phyloP scores from a whole-genome alignment of 306 rosid species.

The Gynostemma pentaphyllum region DNA sequence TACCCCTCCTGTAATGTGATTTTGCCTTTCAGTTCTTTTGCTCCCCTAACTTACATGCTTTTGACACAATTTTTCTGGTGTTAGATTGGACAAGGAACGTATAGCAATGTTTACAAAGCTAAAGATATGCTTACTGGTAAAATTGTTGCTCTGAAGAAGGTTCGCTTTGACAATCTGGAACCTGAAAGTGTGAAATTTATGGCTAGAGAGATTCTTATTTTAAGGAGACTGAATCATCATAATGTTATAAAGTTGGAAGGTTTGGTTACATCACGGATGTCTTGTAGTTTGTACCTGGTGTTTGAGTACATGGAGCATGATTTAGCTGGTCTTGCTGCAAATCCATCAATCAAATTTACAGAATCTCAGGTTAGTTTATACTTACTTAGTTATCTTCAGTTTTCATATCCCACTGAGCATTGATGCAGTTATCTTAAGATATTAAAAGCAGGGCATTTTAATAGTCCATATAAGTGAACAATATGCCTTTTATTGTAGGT shows the following conservation, averaged over 20 bases:
- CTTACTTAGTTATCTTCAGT: constrained; percentile 27
- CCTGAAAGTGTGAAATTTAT: constrained; percentile 66
- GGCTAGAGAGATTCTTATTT: constrained; percentile 70
- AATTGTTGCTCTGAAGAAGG: constrained; percentile 68
- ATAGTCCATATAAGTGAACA: constrained; percentile 4
- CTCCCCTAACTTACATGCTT: not conserved
- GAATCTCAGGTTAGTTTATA: constrained; percentile 58
- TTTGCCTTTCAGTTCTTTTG: not conserved
- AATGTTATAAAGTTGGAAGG: constrained; percentile 70
- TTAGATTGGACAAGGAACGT: constrained; percentile 74
- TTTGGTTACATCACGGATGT: constrained; percentile 68
- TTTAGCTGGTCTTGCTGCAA: constrained; percentile 72
- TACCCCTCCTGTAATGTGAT: not conserved
- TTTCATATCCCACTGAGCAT: constrained; percentile 4
- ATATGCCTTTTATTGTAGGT: constrained; percentile 34
- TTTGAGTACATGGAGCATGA: constrained; percentile 69
- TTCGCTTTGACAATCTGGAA: constrained; percentile 65
- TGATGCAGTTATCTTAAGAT: not conserved
- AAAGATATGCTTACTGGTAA: constrained; percentile 53
- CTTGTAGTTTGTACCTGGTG: constrained; percentile 68
- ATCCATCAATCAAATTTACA: constrained; percentile 50
- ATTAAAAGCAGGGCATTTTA: not conserved
- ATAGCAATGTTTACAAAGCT: constrained; percentile 77
- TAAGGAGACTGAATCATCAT: constrained; percentile 54
- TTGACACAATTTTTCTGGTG: not conserved